These are phyloP conservation scores for Guadua angustifolia DNA, from an alignment of 176 grass and related monocot species.

Conservation along the genomic window DNA sequence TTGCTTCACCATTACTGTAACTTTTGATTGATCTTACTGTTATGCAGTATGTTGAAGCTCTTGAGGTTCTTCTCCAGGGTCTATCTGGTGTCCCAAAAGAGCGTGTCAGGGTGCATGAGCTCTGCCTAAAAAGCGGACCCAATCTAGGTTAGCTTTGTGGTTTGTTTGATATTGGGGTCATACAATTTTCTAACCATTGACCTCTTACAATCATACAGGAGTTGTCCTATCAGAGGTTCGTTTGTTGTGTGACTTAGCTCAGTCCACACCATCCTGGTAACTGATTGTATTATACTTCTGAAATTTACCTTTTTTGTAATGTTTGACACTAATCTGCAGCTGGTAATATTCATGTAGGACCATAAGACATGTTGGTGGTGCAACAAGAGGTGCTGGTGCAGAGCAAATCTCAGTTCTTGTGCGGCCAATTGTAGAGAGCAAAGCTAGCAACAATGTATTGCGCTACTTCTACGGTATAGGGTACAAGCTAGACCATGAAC, in stretches of 20 bases:
- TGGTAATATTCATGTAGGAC: constrained; percentile 49
- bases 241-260: constrained; percentile 81
- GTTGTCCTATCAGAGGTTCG: constrained; percentile 76
- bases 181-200: constrained; percentile 36
- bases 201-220: constrained; percentile 45
- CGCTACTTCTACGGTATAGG: constrained; percentile 86
- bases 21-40: neutral
- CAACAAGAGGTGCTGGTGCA: constrained; percentile 84
- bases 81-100: constrained; percentile 84
- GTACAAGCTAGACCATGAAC: constrained; percentile 91
- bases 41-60: constrained; percentile 89
- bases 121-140: constrained; percentile 86
- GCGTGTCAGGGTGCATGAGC: constrained; percentile 83
- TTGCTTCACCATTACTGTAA: neutral
- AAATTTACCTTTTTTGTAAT: neutral
- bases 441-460: constrained; percentile 82
- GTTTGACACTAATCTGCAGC: constrained; percentile 2
- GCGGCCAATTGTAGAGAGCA: constrained; percentile 71
- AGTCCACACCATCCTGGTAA: constrained; percentile 81
- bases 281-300: constrained; percentile 12
- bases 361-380: constrained; percentile 77
- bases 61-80: constrained; percentile 85
- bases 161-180: neutral
- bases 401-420: constrained; percentile 93
- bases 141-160: constrained; percentile 61